Conservation (phyloP, 1,284 basidiomycete species). For the Pascua sp. region DNA sequence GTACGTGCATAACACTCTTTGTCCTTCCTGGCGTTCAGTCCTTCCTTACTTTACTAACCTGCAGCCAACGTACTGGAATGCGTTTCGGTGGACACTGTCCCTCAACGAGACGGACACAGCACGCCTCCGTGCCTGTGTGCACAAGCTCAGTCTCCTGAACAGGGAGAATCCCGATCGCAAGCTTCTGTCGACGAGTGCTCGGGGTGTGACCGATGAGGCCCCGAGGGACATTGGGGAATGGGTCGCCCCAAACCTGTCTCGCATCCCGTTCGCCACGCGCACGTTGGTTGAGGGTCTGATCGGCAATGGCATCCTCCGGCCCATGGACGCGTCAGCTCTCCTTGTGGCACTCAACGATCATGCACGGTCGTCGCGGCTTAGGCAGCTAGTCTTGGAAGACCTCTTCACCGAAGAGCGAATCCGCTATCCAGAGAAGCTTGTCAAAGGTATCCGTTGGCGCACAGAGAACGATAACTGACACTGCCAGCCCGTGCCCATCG, state of each 20-base stretch:
- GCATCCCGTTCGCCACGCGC: constrained; percentile 32
- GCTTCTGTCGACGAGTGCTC: constrained; percentile 19
- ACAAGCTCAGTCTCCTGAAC: constrained; percentile 22
- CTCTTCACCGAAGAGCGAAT: constrained; percentile 44
- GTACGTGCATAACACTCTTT: constrained; percentile 16
- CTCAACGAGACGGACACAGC: constrained; percentile 16
- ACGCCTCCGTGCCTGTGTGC: constrained; percentile 19
- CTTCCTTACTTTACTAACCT: background rate
- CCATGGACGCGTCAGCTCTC: constrained; percentile 26
- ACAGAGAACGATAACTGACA: background rate
- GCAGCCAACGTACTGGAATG: constrained; percentile 42
- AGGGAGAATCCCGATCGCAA: constrained; percentile 31
- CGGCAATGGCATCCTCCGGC: constrained; percentile 39
- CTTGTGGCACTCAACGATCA: constrained; percentile 20
- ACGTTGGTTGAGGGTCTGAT: constrained; percentile 46
- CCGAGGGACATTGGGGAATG: background rate
- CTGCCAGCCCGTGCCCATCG: background rate
- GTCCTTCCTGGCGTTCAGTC: too few relatives aligned
- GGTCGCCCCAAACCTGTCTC: constrained; percentile 23
- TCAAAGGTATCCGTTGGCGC: constrained; percentile 20
- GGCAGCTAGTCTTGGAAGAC: constrained; percentile 29
- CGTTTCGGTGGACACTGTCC: constrained; percentile 36
- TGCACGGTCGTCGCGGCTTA: constrained; percentile 10
- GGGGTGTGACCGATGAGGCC: background rate
- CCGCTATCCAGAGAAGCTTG: constrained; percentile 23